Evolutionary conservation across 768 basidiomycete species (phyloP).

Genomic region (Boletus subparvulus): DNA sequence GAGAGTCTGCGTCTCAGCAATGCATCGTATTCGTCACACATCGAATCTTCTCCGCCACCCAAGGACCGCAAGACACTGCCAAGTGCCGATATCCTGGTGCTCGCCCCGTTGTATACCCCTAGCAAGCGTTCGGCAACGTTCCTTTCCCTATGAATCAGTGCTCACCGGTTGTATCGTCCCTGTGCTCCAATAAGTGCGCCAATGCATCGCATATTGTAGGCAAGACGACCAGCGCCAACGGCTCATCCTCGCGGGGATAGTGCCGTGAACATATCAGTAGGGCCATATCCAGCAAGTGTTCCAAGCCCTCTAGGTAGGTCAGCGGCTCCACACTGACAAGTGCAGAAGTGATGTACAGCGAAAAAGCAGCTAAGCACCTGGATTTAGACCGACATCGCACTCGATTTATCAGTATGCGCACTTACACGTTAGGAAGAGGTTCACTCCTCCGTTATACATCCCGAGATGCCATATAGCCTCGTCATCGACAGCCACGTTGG

Average conservation of each 20-base stretch:
- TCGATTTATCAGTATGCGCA: background rate
- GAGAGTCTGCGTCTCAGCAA: constrained; percentile 35
- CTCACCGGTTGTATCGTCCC: constrained; percentile 30
- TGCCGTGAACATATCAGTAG: constrained; percentile 48
- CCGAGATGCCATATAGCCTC: constrained; percentile 41
- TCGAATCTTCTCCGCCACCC: constrained; percentile 9
- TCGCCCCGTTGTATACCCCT: constrained; percentile 11
- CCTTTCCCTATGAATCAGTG: background rate
- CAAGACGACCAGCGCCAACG: constrained; percentile 49
- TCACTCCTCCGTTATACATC: constrained; percentile 21
- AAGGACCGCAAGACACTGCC: constrained; percentile 38
- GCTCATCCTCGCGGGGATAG: constrained; percentile 46
- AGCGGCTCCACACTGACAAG: constrained; percentile 34
- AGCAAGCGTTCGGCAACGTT: background rate
- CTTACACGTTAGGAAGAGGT: constrained; percentile 47
- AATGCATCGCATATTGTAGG: constrained; percentile 54
- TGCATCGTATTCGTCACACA: constrained; percentile 23
- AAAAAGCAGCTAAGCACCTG: constrained; percentile 42
- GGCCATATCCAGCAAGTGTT: constrained; percentile 50
- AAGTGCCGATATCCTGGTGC: constrained; percentile 52
- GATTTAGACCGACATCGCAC: background rate
- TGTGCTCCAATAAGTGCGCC: constrained; percentile 34
- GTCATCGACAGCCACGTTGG: constrained; percentile 21
- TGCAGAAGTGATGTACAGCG: constrained; percentile 41
- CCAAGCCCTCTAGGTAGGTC: constrained; percentile 41